Conservation (phyloP, 129 eudicot genomes). For the Saposhnikovia divaricata region DNA sequence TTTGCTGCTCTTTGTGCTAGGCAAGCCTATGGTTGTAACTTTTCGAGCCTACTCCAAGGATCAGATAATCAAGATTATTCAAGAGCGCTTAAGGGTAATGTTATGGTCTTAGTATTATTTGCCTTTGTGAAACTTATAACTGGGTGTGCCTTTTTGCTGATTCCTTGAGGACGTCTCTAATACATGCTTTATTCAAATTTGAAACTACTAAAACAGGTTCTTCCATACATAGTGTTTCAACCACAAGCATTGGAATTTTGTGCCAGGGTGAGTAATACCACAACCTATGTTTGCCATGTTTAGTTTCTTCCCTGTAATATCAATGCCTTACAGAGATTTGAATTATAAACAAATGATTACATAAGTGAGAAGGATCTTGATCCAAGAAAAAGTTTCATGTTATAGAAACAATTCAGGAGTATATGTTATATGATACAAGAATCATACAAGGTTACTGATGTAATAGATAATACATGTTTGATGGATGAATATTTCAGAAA, state of each 20-base stretch:
- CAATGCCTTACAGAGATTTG: not conserved
- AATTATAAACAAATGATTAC: not conserved
- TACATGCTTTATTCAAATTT: not conserved
- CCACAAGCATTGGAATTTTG: constrained; percentile 94
- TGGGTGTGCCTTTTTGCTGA: not conserved
- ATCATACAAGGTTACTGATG: not conserved
- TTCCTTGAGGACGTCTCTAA: not conserved
- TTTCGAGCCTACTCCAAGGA: constrained; percentile 90
- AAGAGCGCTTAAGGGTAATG: constrained; percentile 64
- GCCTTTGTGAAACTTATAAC: not conserved
- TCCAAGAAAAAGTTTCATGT: not conserved
- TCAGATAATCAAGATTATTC: constrained; percentile 75
- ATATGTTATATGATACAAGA: not conserved
- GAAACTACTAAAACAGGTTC: constrained; percentile 46
- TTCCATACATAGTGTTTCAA: constrained; percentile 70
- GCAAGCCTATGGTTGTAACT: constrained; percentile 79
- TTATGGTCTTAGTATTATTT: not conserved
- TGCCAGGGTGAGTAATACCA: constrained; percentile 65
- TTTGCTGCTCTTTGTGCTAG: constrained; percentile 29
- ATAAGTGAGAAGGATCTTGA: not conserved
- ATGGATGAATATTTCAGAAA: not conserved
- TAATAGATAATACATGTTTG: constrained; percentile 2
- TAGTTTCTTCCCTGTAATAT: not conserved
- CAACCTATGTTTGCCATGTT: not conserved
- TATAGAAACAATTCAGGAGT: not conserved